Evolutionary conservation across 2,329 filamentous ascomycete genomes (phyloP).

Genomic region (Cercospora zeina): DNA sequence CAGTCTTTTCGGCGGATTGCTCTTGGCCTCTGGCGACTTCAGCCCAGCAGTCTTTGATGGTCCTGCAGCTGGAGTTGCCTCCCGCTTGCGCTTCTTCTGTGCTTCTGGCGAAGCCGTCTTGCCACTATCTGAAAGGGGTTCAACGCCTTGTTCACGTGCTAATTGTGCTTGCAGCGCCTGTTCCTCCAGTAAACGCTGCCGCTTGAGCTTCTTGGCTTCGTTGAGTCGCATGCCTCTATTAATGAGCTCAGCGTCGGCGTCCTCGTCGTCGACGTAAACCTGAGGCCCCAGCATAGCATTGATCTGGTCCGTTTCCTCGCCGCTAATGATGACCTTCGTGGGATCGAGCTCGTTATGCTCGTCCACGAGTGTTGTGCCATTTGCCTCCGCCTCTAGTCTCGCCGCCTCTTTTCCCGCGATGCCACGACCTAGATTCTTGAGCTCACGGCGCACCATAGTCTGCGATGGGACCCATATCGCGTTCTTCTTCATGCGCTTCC

Average conservation of each 20-base stretch:
- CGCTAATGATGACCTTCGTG: constrained; percentile 39
- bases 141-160: constrained; percentile 37
- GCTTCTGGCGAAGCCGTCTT: constrained; percentile 25
- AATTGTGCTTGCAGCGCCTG: constrained; percentile 41
- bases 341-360: constrained; percentile 48
- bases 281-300: constrained; percentile 37
- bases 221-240: constrained; percentile 77
- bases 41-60: constrained; percentile 22
- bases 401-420: constrained; percentile 46
- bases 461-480: constrained; percentile 80
- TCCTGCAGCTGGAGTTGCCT: constrained; percentile 34
- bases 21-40: constrained; percentile 19
- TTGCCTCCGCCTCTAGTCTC: constrained; percentile 61
- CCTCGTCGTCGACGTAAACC: constrained; percentile 39
- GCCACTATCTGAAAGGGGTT: constrained; percentile 20
- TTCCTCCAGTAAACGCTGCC: constrained; percentile 59
- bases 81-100: constrained; percentile 58
- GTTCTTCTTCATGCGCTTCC: constrained; percentile 91
- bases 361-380: constrained; percentile 65
- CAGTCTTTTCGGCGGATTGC: constrained; percentile 40
- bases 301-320: constrained; percentile 39
- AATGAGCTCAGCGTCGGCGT: constrained; percentile 63
- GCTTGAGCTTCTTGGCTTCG: constrained; percentile 72
- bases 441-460: constrained; percentile 79
- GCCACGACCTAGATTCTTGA: constrained; percentile 67